phyloP scores from a whole-genome alignment of 352 stramenopile genomes.

The Pythium volutum region DNA sequence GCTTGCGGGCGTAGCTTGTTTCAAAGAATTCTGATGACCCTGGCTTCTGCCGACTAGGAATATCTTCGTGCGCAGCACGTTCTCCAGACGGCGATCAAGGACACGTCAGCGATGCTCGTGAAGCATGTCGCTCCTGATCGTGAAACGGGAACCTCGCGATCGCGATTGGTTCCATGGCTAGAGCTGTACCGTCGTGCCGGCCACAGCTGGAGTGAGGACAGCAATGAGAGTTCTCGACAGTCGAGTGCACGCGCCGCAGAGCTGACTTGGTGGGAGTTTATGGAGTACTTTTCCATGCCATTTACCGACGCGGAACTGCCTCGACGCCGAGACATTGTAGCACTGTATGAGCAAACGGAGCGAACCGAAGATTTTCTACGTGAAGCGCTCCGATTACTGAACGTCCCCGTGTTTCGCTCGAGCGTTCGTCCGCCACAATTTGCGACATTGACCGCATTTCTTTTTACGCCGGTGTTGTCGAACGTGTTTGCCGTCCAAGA shows the following conservation, averaged over 20 bases:
- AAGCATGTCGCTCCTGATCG: constrained; percentile 17
- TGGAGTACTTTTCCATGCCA: constrained; percentile 80
- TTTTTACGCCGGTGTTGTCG: constrained; percentile 67
- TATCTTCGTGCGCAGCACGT: constrained; percentile 14
- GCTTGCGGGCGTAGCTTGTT: too few relatives aligned
- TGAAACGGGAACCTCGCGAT: constrained; percentile 17
- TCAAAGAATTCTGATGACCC: not conserved
- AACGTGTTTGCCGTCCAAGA: constrained; percentile 84
- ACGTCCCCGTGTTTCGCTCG: constrained; percentile 48
- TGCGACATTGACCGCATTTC: constrained; percentile 53
- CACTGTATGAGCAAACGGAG: constrained; percentile 59
- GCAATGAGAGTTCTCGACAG: constrained; percentile 34
- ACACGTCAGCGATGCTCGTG: constrained; percentile 13
- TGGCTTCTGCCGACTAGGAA: constrained; percentile 5
- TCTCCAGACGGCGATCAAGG: constrained; percentile 14
- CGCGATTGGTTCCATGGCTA: constrained; percentile 57
- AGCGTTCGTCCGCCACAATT: constrained; percentile 23
- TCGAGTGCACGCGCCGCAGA: constrained; percentile 36
- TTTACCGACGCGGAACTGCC: constrained; percentile 62
- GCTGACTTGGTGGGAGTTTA: constrained; percentile 68
- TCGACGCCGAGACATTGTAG: constrained; percentile 54
- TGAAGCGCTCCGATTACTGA: constrained; percentile 39
- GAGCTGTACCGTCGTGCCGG: constrained; percentile 68
- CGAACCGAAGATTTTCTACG: constrained; percentile 57
- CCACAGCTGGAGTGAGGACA: constrained; percentile 51